These are phyloP conservation scores for Coffea canephora DNA, from an alignment of 257 asterid genomes.

Conservation along the genomic window DNA sequence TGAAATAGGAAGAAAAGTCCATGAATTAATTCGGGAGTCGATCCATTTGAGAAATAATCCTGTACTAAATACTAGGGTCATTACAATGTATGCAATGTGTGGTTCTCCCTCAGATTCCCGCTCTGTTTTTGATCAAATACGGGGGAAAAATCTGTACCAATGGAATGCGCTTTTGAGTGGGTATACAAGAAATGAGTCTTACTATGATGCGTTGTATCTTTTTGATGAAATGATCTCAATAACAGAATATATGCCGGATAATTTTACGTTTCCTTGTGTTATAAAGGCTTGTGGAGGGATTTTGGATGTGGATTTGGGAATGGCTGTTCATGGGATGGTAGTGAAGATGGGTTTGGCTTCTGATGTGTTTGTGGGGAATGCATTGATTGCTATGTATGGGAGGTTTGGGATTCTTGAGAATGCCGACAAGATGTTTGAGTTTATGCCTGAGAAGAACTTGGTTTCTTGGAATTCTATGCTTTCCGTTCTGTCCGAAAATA, in stretches of 20 bases:
- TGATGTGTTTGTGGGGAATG: constrained; percentile 31
- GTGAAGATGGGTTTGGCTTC: constrained; percentile 19
- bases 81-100: constrained; percentile 27
- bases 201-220: constrained; percentile 19
- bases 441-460: constrained; percentile 32
- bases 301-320: constrained; percentile 28
- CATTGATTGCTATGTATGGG: constrained; percentile 28
- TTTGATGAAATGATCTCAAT: constrained; percentile 18
- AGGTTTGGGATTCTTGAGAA: constrained; percentile 22
- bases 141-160: constrained; percentile 26
- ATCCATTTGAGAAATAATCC: constrained; percentile 14
- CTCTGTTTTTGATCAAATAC: constrained; percentile 19
- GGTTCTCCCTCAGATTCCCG: constrained; percentile 23
- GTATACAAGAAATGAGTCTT: constrained; percentile 25
- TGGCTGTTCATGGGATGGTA: constrained; percentile 26
- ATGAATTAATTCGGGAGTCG: constrained; percentile 17
- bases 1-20: constrained; percentile 24
- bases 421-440: constrained; percentile 16
- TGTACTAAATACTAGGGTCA: constrained; percentile 24
- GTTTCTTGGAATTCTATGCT: constrained; percentile 32
- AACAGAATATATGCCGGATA: constrained; percentile 22
- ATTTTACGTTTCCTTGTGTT: constrained; percentile 38
- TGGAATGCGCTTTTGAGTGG: constrained; percentile 38
- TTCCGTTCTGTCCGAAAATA: constrained; percentile 22
- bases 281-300: constrained; percentile 33